Evolutionary conservation across 148 eudicot genomes (phyloP), one percentile per base, ranked within the genome.

Genomic region (Cornus florida): DNA sequence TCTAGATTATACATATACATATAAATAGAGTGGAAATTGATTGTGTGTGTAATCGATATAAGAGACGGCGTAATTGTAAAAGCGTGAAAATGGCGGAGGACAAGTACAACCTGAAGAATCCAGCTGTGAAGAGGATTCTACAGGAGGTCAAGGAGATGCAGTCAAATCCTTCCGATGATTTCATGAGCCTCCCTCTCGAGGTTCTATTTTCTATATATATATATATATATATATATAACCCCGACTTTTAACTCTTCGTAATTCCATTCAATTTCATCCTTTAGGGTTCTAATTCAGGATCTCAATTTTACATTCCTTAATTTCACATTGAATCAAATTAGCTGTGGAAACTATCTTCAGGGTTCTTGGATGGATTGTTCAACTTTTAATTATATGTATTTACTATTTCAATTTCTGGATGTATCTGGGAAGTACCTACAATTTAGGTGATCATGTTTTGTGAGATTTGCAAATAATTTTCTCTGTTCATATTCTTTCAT

Each of bases 71-170:
- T 28, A 28, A 28, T 28, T 28, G 38, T 35, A 35, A 35, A n/a
- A 35, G 24, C 10, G 24, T 19, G 39, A 19, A 48, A 14, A 86
- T 88, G 94, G 88, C 91, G 83, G 92, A 73, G 75, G 93, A 92
- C 71, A 95, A 88, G 80, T 96, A 96, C 82, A 96, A 96, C 70
- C 86, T 88, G 76, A 93, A 96, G 84, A 96, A 96, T 65, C 94
- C 99, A 10, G 93, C 97, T 12, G 98, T 96, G 67, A 96, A 96
- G 87, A 89, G 99, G 83, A 96, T 96, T 74, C 87, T 96, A 43
- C 98, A 93, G 86, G 99, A 96, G 86, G 91, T 91, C 35, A 96
- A 93, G 81, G 99, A 96, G 88, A 93, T 96, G 99, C 99, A 93
- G 84, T 89, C 97, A 13, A 92, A 96, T 75, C 99, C 99, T 66